Evolutionary conservation across 208 protist genomes (phyloP), one percentile per base, ranked within the genome.

Genomic region (Wallacemonas sp.): DNA sequence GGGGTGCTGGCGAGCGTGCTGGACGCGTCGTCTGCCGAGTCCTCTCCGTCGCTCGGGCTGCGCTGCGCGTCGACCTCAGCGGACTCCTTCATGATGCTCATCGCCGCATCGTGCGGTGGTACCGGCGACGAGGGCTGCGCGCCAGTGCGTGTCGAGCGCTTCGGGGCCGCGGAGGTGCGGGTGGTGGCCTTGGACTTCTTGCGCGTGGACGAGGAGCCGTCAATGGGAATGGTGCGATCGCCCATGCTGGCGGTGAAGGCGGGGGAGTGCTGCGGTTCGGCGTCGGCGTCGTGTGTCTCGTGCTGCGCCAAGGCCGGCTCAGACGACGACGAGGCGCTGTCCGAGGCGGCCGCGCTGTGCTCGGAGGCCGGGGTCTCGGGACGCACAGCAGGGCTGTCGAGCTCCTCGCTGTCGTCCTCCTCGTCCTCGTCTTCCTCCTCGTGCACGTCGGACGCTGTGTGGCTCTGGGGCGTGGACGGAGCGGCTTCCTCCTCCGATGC

Each of bases 81-180:
- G 11, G 49, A 36, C n/a, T 59, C 52, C 52, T 59, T 59, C 29
- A 59, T 29, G 20, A 59, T 59, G n/a, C 52, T 59, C 8, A 59
- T 41, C 14, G 36, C 36, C 10, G 36, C 36, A 14, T 41, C 36
- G 7, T 41, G 20, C 20, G 7, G 7, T 12, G 44, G 20, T 23
- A 42, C 39, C 12, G 38, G 10, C 4, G 52, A 29, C 7, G 52
- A 31, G 31, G 52, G 4, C 52, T 59, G 36, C 29, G 52, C 26
- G 3, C 29, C 29, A 10, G 31, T 59, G 29, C 52, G 52, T 23
- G 36, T 59, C 29, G 52, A 45, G 61, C 42, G 39, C 61, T 65
- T 49, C 29, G 61, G 61, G n/a, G n/a, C n/a, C n/a, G n/a, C n/a
- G n/a, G n/a, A n/a, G n/a, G n/a, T n/a, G n/a, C n/a, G n/a, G n/a